These are phyloP conservation scores for Papiliotrema terrestris DNA, from an alignment of 1,284 basidiomycete genomes.

Conservation along the genomic window DNA sequence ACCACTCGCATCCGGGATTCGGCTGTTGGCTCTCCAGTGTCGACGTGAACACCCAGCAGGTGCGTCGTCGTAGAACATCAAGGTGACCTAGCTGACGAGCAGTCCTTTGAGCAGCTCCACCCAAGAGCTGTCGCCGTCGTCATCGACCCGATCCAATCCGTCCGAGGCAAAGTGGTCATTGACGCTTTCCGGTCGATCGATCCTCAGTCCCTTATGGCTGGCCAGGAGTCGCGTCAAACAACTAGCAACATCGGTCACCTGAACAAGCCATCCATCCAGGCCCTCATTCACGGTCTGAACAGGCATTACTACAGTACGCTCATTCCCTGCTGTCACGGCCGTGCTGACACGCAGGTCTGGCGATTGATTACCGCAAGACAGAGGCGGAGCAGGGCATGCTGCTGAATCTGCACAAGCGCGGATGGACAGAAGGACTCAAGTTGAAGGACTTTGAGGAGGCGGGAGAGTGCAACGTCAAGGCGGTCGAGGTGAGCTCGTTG, in stretches of 20 bases:
- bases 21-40: conserved; percentile 99
- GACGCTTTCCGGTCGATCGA: conserved; percentile 97
- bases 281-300: conserved; percentile 90
- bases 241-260: conserved; percentile 98
- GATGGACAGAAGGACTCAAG: conserved; percentile 94
- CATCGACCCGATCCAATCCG: conserved; percentile 98
- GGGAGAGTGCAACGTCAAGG: conserved; percentile 80
- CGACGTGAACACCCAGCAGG: conserved; percentile 99
- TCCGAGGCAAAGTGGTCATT: conserved; percentile 97
- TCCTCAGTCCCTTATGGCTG: conserved; percentile 73
- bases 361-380: conserved; percentile 94
- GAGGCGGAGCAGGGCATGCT: conserved; percentile 97
- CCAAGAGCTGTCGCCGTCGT: conserved; percentile 95
- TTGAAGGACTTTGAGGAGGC: conserved; percentile 81
- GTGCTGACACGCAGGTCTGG: conserved; percentile 58
- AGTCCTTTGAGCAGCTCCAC: conserved; percentile 98
- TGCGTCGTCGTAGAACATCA: conserved; percentile 41
- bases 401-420: conserved; percentile 94
- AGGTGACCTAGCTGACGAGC: background rate
- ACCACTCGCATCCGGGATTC: conserved; percentile 99
- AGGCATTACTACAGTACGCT: conserved; percentile 80
- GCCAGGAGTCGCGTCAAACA: conserved; percentile 93
- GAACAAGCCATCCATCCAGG: conserved; percentile 97
- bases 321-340: background rate
- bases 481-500: conserved; percentile 71